Evolutionary conservation across 345 rosid genomes (phyloP).

Genomic region (Physaria fendleri): DNA sequence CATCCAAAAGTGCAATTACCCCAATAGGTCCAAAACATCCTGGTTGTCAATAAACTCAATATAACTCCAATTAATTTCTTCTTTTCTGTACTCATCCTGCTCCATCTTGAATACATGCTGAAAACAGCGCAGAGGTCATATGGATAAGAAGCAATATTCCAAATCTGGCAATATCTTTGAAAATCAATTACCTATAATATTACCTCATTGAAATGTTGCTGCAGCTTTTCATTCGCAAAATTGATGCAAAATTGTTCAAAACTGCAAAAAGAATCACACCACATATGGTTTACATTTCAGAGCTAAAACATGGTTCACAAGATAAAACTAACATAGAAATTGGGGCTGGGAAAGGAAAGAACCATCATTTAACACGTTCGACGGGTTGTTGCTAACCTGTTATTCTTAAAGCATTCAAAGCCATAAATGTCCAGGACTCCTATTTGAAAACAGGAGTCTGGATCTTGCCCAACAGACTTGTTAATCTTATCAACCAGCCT

Average conservation of each 20-base stretch:
- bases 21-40: constrained; percentile 92
- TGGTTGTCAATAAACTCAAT: constrained; percentile 94
- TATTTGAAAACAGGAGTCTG: constrained; percentile 58
- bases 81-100: constrained; percentile 97
- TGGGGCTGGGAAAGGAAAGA: background rate
- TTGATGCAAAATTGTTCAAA: constrained; percentile 99
- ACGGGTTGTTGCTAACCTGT: constrained; percentile 48
- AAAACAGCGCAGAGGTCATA: too few species aligned
- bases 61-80: constrained; percentile 98
- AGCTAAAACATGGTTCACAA: constrained; percentile 6
- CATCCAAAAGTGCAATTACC: constrained; percentile 95
- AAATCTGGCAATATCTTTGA: too few species aligned
- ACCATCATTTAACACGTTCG: background rate
- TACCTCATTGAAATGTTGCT: constrained; percentile 99
- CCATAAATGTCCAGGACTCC: constrained; percentile 98
- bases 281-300: constrained; percentile 5
- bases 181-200: too few species aligned
- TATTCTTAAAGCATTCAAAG: constrained; percentile 86
- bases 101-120: constrained; percentile 99
- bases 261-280: constrained; percentile 49
- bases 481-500: constrained; percentile 97
- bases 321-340: background rate
- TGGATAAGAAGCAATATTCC: too few species aligned
- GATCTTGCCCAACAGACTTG: constrained; percentile 89
- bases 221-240: constrained; percentile 98